Percentiles rank a stretch among this genome's conserved stretches.
Evolutionary conservation across 306 rosid genomes (phyloP).

Genomic region (Trichosanthes cucumerina): DNA sequence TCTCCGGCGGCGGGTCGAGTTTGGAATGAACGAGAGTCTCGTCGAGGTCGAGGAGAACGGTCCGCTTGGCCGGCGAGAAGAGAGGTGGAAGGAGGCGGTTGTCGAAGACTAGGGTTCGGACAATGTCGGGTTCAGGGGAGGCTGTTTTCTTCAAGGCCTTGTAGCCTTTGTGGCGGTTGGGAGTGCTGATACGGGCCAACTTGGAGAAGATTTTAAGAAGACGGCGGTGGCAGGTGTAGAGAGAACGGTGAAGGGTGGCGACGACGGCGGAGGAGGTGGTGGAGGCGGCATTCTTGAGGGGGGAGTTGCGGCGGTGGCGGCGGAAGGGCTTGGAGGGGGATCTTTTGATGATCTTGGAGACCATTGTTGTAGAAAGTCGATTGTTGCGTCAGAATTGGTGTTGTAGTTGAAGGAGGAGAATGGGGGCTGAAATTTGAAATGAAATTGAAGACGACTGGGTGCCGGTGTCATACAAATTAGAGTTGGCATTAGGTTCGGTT

Average conservation of each 20-base stretch:
- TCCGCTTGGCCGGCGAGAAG: slow-evolving; percentile 18
- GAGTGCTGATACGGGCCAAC: slow-evolving; percentile 34
- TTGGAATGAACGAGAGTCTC: slow-evolving; percentile 72
- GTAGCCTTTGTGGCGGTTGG: slow-evolving; percentile 39
- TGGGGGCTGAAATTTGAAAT: not conserved
- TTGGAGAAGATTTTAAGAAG: slow-evolving; percentile 61
- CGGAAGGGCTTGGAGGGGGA: slow-evolving; percentile 39
- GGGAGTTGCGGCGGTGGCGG: slow-evolving; percentile 48
- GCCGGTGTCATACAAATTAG: not conserved
- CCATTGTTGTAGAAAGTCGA: slow-evolving; percentile 26
- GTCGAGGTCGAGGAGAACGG: slow-evolving; percentile 73
- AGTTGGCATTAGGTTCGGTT: slow-evolving; percentile 52
- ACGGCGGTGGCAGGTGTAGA: slow-evolving; percentile 56
- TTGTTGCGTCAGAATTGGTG: not conserved
- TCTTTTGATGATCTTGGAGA: slow-evolving; percentile 48
- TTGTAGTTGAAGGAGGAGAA: not conserved
- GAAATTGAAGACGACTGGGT: not conserved
- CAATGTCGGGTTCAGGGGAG: not conserved
- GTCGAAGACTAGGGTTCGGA: slow-evolving; percentile 34
- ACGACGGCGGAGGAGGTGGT: slow-evolving; percentile 47
- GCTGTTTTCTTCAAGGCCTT: slow-evolving; percentile 40
- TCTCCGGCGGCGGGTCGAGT: slow-evolving; percentile 37
- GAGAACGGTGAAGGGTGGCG: slow-evolving; percentile 35
- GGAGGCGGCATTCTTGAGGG: slow-evolving; percentile 37
- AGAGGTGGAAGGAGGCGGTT: slow-evolving; percentile 24